Percentiles rank a stretch among this genome's conserved stretches.
These are phyloP conservation scores for Trichosporon asahii DNA, from an alignment of 1,284 basidiomycete genomes.

Conservation along the genomic window DNA sequence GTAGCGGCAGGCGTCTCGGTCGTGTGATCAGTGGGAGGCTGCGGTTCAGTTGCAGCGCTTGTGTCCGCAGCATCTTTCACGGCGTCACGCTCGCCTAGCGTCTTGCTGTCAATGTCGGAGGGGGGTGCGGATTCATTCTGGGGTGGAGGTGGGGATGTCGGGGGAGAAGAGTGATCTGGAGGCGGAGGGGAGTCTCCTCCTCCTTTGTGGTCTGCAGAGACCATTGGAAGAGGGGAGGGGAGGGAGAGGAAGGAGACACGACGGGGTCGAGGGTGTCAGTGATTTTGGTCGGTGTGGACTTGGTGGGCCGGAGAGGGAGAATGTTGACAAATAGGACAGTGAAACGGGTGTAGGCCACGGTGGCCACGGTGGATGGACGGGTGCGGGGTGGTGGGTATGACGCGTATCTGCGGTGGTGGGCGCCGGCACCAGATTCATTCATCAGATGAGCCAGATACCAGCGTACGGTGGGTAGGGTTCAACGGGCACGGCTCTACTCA, in stretches of 20 bases:
- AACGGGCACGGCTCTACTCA: too few species aligned
- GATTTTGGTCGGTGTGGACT: background rate
- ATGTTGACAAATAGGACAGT: background rate
- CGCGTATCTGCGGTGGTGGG: background rate
- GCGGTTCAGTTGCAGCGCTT: background rate
- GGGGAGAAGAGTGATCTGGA: background rate
- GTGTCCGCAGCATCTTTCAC: background rate
- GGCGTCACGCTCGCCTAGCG: background rate
- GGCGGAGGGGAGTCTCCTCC: slow-evolving; percentile 3
- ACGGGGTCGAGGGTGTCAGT: background rate
- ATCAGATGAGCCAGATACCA: too few species aligned
- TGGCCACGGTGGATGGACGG: background rate
- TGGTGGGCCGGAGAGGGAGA: background rate
- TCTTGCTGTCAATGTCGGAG: background rate
- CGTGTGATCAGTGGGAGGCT: background rate
- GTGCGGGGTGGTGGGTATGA: background rate
- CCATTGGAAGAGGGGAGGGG: slow-evolving; percentile 10
- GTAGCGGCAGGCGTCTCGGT: background rate
- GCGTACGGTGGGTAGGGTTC: too few species aligned
- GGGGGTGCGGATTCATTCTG: background rate
- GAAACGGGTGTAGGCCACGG: background rate
- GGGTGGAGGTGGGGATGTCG: background rate
- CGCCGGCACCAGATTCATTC: background rate
- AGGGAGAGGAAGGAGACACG: background rate
- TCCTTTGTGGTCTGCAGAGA: slow-evolving; percentile 12